Base-by-base conservation (phyloP, 2,329 filamentous ascomycete genomes). In the Aspergillus sp. region DNA sequence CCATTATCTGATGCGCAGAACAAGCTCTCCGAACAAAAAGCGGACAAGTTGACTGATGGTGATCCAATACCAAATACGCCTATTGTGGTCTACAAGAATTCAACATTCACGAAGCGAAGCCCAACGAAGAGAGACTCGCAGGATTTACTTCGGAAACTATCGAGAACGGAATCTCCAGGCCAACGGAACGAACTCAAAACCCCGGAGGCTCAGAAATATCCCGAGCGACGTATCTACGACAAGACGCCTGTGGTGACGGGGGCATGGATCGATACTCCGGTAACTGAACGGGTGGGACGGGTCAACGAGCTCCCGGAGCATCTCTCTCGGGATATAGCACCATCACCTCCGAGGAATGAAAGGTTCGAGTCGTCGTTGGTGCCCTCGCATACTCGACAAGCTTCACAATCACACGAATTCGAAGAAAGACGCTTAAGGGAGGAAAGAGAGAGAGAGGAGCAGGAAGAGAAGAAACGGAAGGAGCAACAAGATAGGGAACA, bases 261-360 rank as follows among this genome's bases (percentile, higher is more conserved):
- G 12, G 79, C 78, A 2, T 81, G 78, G 78, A 76, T 80, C 36
- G 79, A 81, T 64, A 81, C 79, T 1, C 79, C 80, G 3, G 67
- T 80, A 64, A 77, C 78, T 12, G 77, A 79, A 55, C 71, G 72
- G 32, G 63, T 69, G 25, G 77, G 79, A 55, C 71, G 72, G 32
- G 63, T 69, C 28, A 50, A 67, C 6, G 61, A 70, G 17, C 58
- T 67, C 21, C 68, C 65, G 28, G 67, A 61, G 30, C 63, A 74
- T 49, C 57, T 67, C 13, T 66, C 70, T 2, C 71, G 66, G 28
- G 69, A 72, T 21, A 67, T 70, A 39, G 51, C 66, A 32, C 64
- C 63, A 38, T 63, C 67, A n/a, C 64, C 63, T 25, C 58, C 55
- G 38, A 38, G 36, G 8, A 56, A 59, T 21, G 57, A 59, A 25